Evolutionary conservation across 805 yeast species (phyloP), one percentile per base, ranked within the genome.

Genomic region (Wickerhamiella domercqiae): DNA sequence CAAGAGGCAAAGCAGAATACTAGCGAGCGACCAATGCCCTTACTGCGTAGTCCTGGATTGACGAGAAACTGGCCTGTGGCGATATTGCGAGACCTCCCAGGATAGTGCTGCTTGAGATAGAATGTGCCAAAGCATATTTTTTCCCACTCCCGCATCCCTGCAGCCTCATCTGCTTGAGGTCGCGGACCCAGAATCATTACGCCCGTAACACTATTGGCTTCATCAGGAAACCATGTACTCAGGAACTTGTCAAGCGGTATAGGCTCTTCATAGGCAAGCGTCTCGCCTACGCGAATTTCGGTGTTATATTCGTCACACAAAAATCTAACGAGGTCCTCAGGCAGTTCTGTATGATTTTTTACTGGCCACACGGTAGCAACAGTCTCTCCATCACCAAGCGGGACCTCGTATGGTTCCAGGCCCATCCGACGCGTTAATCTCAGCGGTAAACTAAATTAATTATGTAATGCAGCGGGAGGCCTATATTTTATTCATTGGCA

Each of bases 361-460:
- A 87, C 70, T 3, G 98, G 97, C 52, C 82, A 83, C 41, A 90
- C 76, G 3, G 96, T 86, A 1, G 96, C 96, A 0, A 86, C 73
- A 1, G 96, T 84, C 47, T 81, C 90, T 14, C 87, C 83, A 56
- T 86, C 95, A 51, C 80, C 78, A 20, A 84, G 63, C 9, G 83
- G 60, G 2, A 83, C 81, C 1, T 93, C n/a, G 21, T 13, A 30
- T 14, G 33, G 33, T 17, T 28, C 30, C 30, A 28, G n/a, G n/a
- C n/a, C n/a, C n/a, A n/a, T n/a, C n/a, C n/a, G n/a, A n/a, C n/a
- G n/a, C n/a, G n/a, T n/a, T n/a, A n/a, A n/a, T n/a, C n/a, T n/a
- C n/a, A n/a, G n/a, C n/a, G n/a, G n/a, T n/a, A n/a, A n/a, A n/a
- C n/a, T n/a, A n/a, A n/a, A n/a, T n/a, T n/a, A n/a, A n/a, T n/a